Percentiles rank a stretch among this genome's conserved stretches.
Conservation (phyloP, 1,284 basidiomycete species). For the Trametes hirsuta region DNA sequence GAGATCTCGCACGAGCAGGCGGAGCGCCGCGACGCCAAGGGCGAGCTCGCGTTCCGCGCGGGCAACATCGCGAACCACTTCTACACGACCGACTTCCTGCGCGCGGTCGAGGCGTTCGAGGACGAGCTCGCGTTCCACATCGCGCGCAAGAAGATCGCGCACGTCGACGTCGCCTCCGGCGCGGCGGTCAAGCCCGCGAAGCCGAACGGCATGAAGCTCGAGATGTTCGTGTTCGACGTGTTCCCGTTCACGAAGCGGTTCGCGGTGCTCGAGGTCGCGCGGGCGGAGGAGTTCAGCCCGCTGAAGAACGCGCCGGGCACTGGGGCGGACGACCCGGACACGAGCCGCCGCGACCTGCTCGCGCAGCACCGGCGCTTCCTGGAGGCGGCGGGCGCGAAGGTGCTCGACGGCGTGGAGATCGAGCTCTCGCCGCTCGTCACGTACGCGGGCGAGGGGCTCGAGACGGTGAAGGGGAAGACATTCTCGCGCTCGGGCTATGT, state of each 20-base stretch:
- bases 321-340: conserved; percentile 91
- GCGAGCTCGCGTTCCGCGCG: conserved; percentile 88
- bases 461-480: conserved; percentile 76
- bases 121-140: conserved; percentile 95
- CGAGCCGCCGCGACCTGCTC: conserved; percentile 88
- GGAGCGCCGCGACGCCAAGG: conserved; percentile 71
- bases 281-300: conserved; percentile 93
- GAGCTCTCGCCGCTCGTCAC: conserved; percentile 90
- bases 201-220: conserved; percentile 99
- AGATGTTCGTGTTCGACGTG: conserved; percentile 99
- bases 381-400: conserved; percentile 73
- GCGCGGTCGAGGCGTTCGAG: conserved; percentile 84
- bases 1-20: conserved; percentile 92
- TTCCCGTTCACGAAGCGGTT: conserved; percentile 91
- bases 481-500: conserved; percentile 67
- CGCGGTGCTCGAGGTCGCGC: conserved; percentile 87
- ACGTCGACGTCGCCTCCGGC: conserved; percentile 73
- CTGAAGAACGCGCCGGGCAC: conserved; percentile 97
- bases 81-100: conserved; percentile 90
- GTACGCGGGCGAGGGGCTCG: conserved; percentile 93
- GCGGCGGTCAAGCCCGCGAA: conserved; percentile 75
- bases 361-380: conserved; percentile 91
- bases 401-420: conserved; percentile 77
- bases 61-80: conserved; percentile 99
- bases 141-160: conserved; percentile 96